These are phyloP conservation scores for Fusarium sp. DNA, from an alignment of 2,329 filamentous ascomycete species.

Conservation along the genomic window DNA sequence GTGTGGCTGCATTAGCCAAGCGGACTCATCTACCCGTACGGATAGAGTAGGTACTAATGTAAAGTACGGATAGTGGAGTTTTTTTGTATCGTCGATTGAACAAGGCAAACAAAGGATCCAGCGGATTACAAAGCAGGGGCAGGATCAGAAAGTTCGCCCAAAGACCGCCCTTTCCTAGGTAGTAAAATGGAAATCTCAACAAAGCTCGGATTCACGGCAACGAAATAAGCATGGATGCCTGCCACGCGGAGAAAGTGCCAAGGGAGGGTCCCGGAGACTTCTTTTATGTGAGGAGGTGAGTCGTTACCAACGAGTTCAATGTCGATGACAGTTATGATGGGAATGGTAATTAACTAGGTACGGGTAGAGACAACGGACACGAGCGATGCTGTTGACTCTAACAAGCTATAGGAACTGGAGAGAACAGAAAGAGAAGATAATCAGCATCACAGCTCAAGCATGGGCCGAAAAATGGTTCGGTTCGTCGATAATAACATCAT, in stretches of 20 bases:
- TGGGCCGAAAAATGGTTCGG: conserved; percentile 11
- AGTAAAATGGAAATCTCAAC: conserved; percentile 7
- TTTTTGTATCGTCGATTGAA: conserved; percentile 10
- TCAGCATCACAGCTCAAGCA: background rate
- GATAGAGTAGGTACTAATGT: too few species aligned
- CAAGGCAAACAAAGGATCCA: conserved; percentile 19
- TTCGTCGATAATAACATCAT: conserved; percentile 29
- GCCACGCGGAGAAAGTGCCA: conserved; percentile 29
- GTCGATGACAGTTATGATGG: conserved; percentile 35
- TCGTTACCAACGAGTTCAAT: background rate
- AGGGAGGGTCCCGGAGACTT: conserved; percentile 1
- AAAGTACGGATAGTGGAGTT: background rate
- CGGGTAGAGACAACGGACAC: background rate
- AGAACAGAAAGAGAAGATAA: background rate
- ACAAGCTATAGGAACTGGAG: background rate
- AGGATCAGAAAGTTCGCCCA: conserved; percentile 2
- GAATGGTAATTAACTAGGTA: conserved; percentile 1
- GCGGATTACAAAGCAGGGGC: conserved; percentile 42
- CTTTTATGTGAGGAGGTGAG: background rate
- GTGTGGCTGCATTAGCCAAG: conserved; percentile 28
- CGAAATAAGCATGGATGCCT: conserved; percentile 15
- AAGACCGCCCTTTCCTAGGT: background rate
- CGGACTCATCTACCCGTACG: conserved; percentile 11
- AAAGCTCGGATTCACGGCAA: conserved; percentile 39
- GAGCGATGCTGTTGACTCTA: too few species aligned